These are phyloP conservation scores for Aeschynomene evenia DNA, from an alignment of 306 rosid species.

Conservation along the genomic window DNA sequence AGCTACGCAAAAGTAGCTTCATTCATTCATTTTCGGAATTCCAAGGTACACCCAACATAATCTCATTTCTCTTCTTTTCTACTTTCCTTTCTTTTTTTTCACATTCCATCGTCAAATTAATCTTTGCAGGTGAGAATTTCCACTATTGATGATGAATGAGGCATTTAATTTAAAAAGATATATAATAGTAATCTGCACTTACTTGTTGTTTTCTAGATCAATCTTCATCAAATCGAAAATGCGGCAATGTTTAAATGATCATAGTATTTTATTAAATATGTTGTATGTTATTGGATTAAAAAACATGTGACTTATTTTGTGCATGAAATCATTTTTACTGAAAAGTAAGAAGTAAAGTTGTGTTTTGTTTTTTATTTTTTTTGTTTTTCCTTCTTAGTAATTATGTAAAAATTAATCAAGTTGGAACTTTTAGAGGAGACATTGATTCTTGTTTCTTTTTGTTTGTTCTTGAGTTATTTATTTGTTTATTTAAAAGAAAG, in stretches of 20 bases:
- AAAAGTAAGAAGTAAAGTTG: too few species aligned
- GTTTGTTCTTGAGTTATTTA: neutral
- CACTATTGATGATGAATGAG: neutral
- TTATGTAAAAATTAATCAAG: neutral
- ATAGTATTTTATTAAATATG: slow-evolving; percentile 7
- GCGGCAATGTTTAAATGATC: neutral
- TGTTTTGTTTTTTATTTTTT: too few species aligned
- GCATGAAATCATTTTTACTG: neutral
- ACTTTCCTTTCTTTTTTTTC: slow-evolving; percentile 17
- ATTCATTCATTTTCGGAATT: slow-evolving; percentile 35
- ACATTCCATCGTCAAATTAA: slow-evolving; percentile 20
- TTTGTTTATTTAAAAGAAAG: neutral
- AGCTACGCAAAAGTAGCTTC: neutral
- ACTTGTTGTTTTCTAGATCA: neutral
- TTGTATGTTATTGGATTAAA: neutral
- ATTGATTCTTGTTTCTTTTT: neutral
- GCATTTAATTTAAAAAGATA: neutral
- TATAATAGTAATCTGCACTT: neutral
- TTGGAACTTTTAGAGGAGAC: neutral
- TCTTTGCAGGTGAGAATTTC: neutral
- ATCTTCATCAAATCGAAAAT: slow-evolving; percentile 16
- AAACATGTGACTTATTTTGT: neutral
- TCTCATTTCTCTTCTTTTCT: neutral
- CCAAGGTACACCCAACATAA: slow-evolving; percentile 44
- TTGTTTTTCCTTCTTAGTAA: neutral